These are phyloP conservation scores for Glaciozyma antarctica DNA, from an alignment of 768 basidiomycete genomes.

Conservation along the genomic window DNA sequence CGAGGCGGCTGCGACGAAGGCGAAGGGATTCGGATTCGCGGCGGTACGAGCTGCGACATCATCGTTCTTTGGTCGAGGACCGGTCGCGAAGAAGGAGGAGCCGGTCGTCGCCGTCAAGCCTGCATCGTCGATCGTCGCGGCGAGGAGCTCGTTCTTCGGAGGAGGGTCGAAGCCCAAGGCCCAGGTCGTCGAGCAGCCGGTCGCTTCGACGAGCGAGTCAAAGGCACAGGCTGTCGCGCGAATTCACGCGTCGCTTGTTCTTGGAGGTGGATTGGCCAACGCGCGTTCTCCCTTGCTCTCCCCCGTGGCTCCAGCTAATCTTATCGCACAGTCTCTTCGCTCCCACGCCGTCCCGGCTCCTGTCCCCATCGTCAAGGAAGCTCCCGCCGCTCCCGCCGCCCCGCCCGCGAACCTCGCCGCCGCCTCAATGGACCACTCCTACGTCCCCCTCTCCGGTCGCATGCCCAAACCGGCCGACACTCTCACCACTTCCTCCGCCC, in stretches of 20 bases:
- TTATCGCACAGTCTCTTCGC: conserved; percentile 9
- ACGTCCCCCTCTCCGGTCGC: conserved; percentile 21
- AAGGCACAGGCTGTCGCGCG: conserved; percentile 12
- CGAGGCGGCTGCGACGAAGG: conserved; percentile 14
- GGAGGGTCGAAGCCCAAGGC: background rate
- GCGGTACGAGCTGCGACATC: background rate
- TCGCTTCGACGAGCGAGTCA: background rate
- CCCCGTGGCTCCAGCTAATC: background rate
- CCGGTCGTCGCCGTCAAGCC: background rate
- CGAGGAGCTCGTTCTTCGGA: conserved; percentile 19
- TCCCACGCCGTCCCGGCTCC: conserved; percentile 3
- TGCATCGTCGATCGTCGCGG: background rate
- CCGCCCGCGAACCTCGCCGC: background rate
- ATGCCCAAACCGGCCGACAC: background rate
- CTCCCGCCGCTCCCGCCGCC: background rate
- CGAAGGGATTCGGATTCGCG: background rate
- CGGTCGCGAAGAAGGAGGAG: background rate
- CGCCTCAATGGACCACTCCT: conserved; percentile 20
- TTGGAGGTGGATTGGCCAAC: conserved; percentile 24
- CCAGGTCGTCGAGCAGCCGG: background rate
- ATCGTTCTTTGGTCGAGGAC: background rate
- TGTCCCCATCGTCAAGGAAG: background rate
- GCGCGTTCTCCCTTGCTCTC: conserved; percentile 1
- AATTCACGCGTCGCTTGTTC: conserved; percentile 22
- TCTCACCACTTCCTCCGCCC: background rate